Evolutionary conservation across 148 eudicot species (phyloP).

Genomic region (Camellia sinensis): DNA sequence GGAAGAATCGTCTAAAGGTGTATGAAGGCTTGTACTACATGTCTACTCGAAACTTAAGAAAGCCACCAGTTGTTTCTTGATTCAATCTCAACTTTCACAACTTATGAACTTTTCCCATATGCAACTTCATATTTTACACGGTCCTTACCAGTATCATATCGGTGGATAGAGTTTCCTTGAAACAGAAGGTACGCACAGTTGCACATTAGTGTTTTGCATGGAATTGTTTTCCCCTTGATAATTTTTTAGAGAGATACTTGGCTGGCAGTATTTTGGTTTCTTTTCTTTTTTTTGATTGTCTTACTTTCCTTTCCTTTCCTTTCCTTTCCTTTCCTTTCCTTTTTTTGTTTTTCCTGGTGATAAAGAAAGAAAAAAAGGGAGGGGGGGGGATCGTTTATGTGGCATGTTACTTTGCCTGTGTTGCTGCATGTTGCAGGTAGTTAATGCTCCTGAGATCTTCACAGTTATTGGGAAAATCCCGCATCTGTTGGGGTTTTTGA

Average conservation of each 20-base stretch:
- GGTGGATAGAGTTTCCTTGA: constrained; percentile 89
- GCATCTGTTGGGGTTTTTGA: constrained; percentile 69
- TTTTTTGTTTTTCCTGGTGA: too few relatives aligned
- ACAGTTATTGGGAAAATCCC: constrained; percentile 92
- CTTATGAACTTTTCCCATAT: constrained; percentile 91
- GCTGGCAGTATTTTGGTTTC: too few relatives aligned
- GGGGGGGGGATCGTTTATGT: too few relatives aligned
- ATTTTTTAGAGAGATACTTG: neutral
- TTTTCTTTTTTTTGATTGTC: neutral
- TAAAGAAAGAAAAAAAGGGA: too few relatives aligned
- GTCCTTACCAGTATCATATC: constrained; percentile 86
- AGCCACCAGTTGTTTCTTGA: constrained; percentile 88
- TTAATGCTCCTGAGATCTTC: constrained; percentile 98
- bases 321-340: too few relatives aligned
- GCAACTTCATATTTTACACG: constrained; percentile 88
- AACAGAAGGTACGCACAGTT: constrained; percentile 72
- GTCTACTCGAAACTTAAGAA: constrained; percentile 91
- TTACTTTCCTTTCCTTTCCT: too few relatives aligned
- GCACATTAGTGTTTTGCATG: neutral
- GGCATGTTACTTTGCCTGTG: constrained; percentile 9
- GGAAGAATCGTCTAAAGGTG: constrained; percentile 96
- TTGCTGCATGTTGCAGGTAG: constrained; percentile 53
- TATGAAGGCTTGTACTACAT: constrained; percentile 93
- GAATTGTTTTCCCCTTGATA: neutral
- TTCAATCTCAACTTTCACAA: constrained; percentile 97